Evolutionary conservation across 2,329 filamentous ascomycete species (phyloP), one percentile per base, ranked within the genome.

Genomic region (Daldinia sp.): DNA sequence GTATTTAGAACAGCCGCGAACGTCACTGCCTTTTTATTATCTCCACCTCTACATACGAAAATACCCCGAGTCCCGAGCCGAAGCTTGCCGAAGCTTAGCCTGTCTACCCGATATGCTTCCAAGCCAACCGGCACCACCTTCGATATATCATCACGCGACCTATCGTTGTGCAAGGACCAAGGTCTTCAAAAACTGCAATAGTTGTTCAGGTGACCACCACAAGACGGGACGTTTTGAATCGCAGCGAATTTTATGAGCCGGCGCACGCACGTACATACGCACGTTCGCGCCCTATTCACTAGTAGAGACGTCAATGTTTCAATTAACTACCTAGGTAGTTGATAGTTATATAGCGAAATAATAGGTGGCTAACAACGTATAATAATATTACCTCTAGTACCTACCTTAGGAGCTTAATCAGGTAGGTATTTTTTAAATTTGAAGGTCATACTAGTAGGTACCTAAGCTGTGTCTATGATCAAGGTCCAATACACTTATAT

Each of bases 11-110:
- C 55, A 65, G 69, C 69, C 69, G 71, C 63, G 71, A 67, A 76
- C 75, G 74, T 76, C 75, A 76, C 75, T 66, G 41, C 64, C 60
- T 44, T 63, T 42, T 66, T 61, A 70, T 67, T 70, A 63, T 70
- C 39, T 67, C 51, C 55, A 65, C 69, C 62, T 63, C 56, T 57
- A 23, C 54, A 56, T 57, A 23, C 54, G 54, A 18, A 59, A 18
- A 57, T 60, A 53, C 65, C 63, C 60, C 58, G 57, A 64, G 35
- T 56, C 63, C 68, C 67, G 67, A 77, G 73, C 75, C 75, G 75
- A 77, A 57, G 74, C 28, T 76, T 77, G 71, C 75, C 75, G 75
- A 76, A 68, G 35, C 64, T 69, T 63, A 64, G 60, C 69, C 68
- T 62, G 4, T 68, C 66, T 64, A 71, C 35, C 69, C 66, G 68